phyloP scores from a whole-genome alignment of 805 yeast species.

The Tetrapisispora iriomotensis region DNA sequence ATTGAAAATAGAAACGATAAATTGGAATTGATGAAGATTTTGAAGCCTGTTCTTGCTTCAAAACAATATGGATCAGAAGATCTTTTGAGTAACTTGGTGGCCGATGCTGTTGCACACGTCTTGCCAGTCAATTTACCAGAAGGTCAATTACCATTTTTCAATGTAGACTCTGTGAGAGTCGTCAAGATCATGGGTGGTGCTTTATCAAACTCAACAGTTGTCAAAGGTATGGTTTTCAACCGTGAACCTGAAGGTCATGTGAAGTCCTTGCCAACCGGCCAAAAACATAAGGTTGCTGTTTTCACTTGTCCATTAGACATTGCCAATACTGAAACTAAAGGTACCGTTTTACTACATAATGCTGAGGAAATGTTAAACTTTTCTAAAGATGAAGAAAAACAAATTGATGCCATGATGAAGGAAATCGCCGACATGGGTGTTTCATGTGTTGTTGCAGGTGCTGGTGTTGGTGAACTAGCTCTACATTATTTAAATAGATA shows the following conservation, averaged over 20 bases:
- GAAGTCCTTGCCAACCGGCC: conserved; percentile 42
- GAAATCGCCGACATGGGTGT: conserved; percentile 80
- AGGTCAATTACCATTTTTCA: conserved; percentile 40
- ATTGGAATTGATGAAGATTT: conserved; percentile 55
- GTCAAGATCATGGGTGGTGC: conserved; percentile 95
- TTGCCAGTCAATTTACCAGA: conserved; percentile 36
- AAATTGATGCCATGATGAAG: conserved; percentile 74
- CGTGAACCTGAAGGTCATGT: conserved; percentile 92
- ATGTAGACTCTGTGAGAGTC: conserved; percentile 88
- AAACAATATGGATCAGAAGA: conserved; percentile 90
- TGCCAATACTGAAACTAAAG: conserved; percentile 95
- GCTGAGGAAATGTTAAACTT: conserved; percentile 96
- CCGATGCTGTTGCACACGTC: conserved; percentile 75
- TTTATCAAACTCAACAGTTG: conserved; percentile 60
- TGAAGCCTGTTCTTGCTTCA: conserved; percentile 82
- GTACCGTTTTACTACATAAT: conserved; percentile 89
- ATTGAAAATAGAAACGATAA: conserved; percentile 39
- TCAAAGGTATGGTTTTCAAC: conserved; percentile 97
- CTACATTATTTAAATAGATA: conserved; percentile 85
- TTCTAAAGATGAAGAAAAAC: conserved; percentile 92
- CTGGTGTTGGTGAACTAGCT: conserved; percentile 86
- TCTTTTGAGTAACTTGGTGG: conserved; percentile 61
- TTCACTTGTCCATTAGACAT: conserved; percentile 92
- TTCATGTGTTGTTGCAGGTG: conserved; percentile 86
- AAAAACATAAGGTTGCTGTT: conserved; percentile 77